Percentiles rank a stretch among this genome's conserved stretches.
Conservation (phyloP, 768 basidiomycete genomes). For the Russula sp. region DNA sequence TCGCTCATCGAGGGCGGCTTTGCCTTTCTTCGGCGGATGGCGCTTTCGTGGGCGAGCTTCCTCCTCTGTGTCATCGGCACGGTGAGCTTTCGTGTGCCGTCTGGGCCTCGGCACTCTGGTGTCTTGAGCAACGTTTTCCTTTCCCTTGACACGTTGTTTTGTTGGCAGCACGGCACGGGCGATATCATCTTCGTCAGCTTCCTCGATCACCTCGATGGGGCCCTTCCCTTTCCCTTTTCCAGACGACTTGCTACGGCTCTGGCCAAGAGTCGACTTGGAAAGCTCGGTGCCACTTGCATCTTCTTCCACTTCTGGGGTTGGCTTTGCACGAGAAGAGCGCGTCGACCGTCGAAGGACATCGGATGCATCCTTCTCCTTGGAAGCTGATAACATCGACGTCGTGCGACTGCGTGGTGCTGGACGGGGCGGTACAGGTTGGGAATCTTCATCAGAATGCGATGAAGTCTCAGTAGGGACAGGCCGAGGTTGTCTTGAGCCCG, state of each 20-base stretch:
- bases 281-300: constrained; percentile 34
- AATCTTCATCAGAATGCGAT: constrained; percentile 25
- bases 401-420: constrained; percentile 21
- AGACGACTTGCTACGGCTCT: constrained; percentile 32
- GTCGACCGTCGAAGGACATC: constrained; percentile 30
- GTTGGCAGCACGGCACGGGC: constrained; percentile 32
- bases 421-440: constrained; percentile 21
- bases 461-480: constrained; percentile 15
- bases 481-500: constrained; percentile 25
- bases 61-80: constrained; percentile 28
- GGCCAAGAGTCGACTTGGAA: constrained; percentile 30
- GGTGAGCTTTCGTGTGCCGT: constrained; percentile 22
- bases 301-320: constrained; percentile 25
- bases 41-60: constrained; percentile 24
- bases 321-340: constrained; percentile 25
- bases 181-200: constrained; percentile 35
- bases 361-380: constrained; percentile 15
- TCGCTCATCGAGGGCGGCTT: constrained; percentile 5
- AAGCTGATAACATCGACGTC: constrained; percentile 9
- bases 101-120: constrained; percentile 10
- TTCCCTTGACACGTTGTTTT: constrained; percentile 35
- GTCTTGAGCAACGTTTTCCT: constrained; percentile 29
- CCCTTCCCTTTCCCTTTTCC: constrained; percentile 31
- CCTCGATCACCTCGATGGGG: constrained; percentile 34
- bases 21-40: constrained; percentile 17